Percentiles rank a stretch among this genome's conserved stretches.
These are phyloP conservation scores for Alternaria rosae DNA, from an alignment of 2,329 filamentous ascomycete species.

Conservation along the genomic window DNA sequence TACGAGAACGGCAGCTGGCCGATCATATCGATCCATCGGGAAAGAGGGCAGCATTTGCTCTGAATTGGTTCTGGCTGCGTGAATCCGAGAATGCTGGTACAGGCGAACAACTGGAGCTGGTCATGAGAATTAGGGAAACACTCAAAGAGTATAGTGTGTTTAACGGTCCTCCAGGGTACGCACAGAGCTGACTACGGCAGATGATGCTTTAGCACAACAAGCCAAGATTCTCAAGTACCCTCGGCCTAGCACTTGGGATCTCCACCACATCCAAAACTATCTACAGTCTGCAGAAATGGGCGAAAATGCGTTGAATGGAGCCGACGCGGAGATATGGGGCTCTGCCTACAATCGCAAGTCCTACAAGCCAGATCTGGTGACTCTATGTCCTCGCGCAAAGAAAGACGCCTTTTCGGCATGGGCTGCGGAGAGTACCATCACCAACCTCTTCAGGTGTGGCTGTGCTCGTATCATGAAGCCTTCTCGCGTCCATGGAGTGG, in stretches of 20 bases:
- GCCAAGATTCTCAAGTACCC: neutral
- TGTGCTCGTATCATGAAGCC: neutral
- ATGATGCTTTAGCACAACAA: neutral
- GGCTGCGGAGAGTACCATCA: neutral
- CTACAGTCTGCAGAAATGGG: neutral
- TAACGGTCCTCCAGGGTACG: neutral
- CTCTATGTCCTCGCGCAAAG: neutral
- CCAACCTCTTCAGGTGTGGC: neutral
- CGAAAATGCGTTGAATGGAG: neutral
- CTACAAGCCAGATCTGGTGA: neutral
- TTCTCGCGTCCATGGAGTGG: neutral
- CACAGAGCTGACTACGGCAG: neutral
- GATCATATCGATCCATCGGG: neutral
- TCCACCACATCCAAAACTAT: neutral
- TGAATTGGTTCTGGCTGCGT: neutral
- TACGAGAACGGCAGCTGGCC: neutral
- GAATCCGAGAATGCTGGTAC: neutral
- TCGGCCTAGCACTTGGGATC: neutral
- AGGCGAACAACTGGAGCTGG: neutral
- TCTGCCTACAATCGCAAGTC: neutral
- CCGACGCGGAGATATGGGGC: neutral
- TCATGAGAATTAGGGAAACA: neutral
- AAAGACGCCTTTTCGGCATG: neutral
- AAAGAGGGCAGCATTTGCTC: neutral
- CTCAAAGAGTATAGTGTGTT: constrained; percentile 2